phyloP scores from a whole-genome alignment of 2,329 filamentous ascomycete species.

The Stromatinia cepivora region DNA sequence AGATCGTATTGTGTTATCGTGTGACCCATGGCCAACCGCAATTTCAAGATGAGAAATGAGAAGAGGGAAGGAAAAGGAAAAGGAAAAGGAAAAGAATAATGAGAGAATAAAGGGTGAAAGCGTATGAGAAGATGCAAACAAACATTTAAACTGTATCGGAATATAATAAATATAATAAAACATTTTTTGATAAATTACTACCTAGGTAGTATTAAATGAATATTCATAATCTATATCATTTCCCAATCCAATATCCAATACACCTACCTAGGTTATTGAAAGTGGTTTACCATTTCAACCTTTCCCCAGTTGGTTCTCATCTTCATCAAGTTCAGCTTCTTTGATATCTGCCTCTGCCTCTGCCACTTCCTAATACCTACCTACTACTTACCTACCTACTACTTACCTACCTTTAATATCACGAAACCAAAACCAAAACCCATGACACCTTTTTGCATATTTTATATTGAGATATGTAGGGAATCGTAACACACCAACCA shows the following conservation, averaged over 20 bases:
- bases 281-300: not conserved
- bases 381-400: not conserved
- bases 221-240: not conserved
- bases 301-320: not conserved
- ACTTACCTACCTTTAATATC: not conserved
- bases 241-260: not conserved
- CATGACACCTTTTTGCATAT: constrained; percentile 15
- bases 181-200: not conserved
- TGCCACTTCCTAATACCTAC: not conserved
- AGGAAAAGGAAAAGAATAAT: not conserved
- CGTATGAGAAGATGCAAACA: not conserved
- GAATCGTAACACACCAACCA: constrained; percentile 13
- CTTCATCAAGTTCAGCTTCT: not conserved
- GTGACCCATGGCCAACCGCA: constrained; percentile 3
- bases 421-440: not conserved
- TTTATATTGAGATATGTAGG: constrained; percentile 14
- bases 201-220: not conserved
- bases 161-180: not conserved
- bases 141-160: not conserved
- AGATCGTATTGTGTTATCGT: constrained; percentile 12
- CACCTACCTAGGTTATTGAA: too few relatives aligned
- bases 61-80: not conserved
- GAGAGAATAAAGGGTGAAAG: constrained; percentile 1
- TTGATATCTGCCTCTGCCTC: too few relatives aligned
- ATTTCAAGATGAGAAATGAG: constrained; percentile 3